A percentile compares a stretch with the other conserved stretches of the same genome.
phyloP scores from a whole-genome alignment of 2,329 filamentous ascomycete species.

The Coleophoma eucalyptorum region DNA sequence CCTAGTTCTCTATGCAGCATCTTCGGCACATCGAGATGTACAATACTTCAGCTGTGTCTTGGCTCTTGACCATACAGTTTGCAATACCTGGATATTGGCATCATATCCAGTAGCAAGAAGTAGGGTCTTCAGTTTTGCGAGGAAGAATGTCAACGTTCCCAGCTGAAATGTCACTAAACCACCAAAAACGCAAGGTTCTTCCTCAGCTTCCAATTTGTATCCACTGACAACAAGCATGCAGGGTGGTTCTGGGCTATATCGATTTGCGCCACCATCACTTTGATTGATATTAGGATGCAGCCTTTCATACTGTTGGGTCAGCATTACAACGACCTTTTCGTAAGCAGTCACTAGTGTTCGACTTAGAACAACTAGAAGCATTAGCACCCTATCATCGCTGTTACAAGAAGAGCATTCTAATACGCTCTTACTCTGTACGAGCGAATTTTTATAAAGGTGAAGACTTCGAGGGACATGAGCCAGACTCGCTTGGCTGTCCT shows the following conservation, averaged over 20 bases:
- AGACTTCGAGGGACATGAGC: not conserved
- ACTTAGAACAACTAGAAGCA: not conserved
- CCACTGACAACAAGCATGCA: not conserved
- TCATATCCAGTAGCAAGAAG: not conserved
- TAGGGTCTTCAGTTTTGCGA: not conserved
- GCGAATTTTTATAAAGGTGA: not conserved
- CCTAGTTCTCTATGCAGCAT: not conserved
- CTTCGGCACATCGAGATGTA: not conserved
- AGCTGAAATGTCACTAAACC: slow-evolving; percentile 1
- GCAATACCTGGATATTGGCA: not conserved
- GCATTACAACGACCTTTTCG: not conserved
- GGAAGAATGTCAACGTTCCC: not conserved
- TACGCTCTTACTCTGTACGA: not conserved
- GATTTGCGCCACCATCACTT: too few species aligned
- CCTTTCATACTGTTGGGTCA: not conserved
- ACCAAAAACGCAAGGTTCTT: slow-evolving; percentile 2
- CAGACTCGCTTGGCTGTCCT: not conserved
- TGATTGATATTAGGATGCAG: not conserved
- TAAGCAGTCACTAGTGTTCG: not conserved
- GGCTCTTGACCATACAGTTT: not conserved
- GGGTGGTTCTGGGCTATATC: too few species aligned
- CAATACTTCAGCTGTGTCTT: not conserved
- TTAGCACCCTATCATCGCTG: not conserved
- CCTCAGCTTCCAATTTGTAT: not conserved
- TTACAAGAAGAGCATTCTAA: not conserved